Evolutionary conservation across 2,329 filamentous ascomycete genomes (phyloP), one percentile per base, ranked within the genome.

Genomic region (Dactylellina cionopaga): DNA sequence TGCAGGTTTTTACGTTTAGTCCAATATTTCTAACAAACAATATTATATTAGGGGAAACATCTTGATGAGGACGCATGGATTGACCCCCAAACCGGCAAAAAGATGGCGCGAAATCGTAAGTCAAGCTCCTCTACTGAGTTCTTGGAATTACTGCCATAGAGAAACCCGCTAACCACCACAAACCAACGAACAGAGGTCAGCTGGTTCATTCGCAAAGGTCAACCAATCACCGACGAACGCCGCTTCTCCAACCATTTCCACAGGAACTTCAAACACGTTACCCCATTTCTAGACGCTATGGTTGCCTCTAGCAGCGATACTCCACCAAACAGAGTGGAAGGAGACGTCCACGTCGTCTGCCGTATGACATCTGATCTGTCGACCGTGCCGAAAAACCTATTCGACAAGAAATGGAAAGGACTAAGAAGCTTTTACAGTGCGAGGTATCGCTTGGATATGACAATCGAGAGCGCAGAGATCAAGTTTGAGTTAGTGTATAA

Each of bases 401-500:
- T 72, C 22, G 68, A 72, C 25, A 72, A 72, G 31, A 72, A 65
- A 17, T 65, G 68, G 68, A 72, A 72, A 22, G 59, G 68, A 6
- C 24, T 72, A 5, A 59, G 68, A 24, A 72, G 68, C 11, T 72
- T 72, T 41, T 72, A 72, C 37, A 72, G 68, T 25, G 68, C 68
- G 31, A 35, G 68, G 59, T 72, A 72, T 47, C 44, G 68, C 5
- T 22, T 72, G 24, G 68, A 72, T 24, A 72, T 72, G 68, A 72
- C 68, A 37, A 72, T 72, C 27, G 68, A 72, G 59, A 72, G 68
- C 24, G 68, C 54, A 10, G 68, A 72, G 46, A 72, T 72, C 13
- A 72, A 72, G n/a, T 72, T 72, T 31, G 68, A 72, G 52, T 49
- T 72, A 37, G 68, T 72, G 19, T 72, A 72, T 55, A 72, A 72